Percentiles rank a stretch among this genome's conserved stretches.
phyloP scores from a whole-genome alignment of 441 rosid genomes.

The Cnidoscolus chayamansa region DNA sequence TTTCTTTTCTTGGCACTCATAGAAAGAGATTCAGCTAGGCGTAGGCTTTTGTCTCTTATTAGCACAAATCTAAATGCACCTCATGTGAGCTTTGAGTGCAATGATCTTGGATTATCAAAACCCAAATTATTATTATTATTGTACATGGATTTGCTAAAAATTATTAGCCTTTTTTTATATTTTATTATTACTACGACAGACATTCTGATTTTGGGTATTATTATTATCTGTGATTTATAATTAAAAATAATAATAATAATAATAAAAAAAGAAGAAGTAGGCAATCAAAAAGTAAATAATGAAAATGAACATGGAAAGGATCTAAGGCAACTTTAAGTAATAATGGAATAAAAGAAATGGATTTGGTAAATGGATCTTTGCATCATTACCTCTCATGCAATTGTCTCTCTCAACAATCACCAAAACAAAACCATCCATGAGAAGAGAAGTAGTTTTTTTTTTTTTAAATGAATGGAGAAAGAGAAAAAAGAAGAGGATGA shows the following conservation, averaged over 20 bases:
- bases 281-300: background rate
- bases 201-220: background rate
- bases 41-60: slow-evolving; percentile 22
- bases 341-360: slow-evolving; percentile 20
- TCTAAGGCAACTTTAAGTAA: background rate
- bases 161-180: background rate
- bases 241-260: too few species aligned
- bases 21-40: background rate
- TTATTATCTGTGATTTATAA: too few species aligned
- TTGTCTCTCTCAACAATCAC: slow-evolving; percentile 8
- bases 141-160: background rate
- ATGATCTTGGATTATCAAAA: background rate
- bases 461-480: slow-evolving; percentile 7
- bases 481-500: background rate
- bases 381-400: slow-evolving; percentile 26
- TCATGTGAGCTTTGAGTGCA: slow-evolving; percentile 22
- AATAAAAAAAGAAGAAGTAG: background rate
- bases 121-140: background rate
- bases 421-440: background rate
- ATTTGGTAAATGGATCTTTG: slow-evolving; percentile 19
- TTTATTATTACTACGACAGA: background rate
- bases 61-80: slow-evolving; percentile 30
- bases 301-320: slow-evolving; percentile 20
- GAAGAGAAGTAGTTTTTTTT: too few species aligned
- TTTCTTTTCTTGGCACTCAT: background rate